Base-by-base conservation (phyloP, 2,329 filamentous ascomycete species). In the Stemphylium vesicarium region DNA sequence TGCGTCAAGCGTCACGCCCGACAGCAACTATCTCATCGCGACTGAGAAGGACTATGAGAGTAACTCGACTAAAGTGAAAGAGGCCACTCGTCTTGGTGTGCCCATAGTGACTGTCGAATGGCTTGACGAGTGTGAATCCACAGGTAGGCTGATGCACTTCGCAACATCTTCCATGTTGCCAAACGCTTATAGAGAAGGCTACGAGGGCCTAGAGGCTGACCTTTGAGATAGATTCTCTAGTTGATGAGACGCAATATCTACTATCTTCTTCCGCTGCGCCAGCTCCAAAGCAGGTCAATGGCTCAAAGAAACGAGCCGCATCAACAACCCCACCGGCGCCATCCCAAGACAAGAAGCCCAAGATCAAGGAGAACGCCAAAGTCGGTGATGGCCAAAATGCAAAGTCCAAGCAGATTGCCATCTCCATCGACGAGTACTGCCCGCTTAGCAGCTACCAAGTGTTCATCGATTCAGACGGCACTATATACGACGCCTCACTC, bases 401-500 rank as follows among this genome's bases (percentile, higher is more conserved):
- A 8, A 76, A 78, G 33, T 75, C 75, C 15, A 77, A 78, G 22
- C 58, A 68, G 22, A 72, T 74, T 35, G 66, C 80, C 6, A 72
- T 84, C 20, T 77, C 80, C 1, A 67, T 85, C 2, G 82, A 85
- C 53, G 79, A 81, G 37, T 69, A 62, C 13, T 80, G 74, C 49
- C 59, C 69, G 7, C 66, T 74, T 31, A 47, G 52, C 24, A 52
- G 53, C 11, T 75, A 74, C 49, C 64, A 65, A 10, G 90, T 96
- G 29, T 87, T 89, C 67, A 84, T 94, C 51, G 88, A 88, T 56
- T 75, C 82, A 1, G 75, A 82, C 35, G 85, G 86, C 16, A 76
- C 88, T 50, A 91, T 94, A 42, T 94, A 85, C 72, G 91, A 96
- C 69, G 91, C 89, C 0, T 87, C 89, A 0, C 79, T 96, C 40